phyloP scores from a whole-genome alignment of 495 filamentous ascomycete species.

The Wilcoxina mikolae region DNA sequence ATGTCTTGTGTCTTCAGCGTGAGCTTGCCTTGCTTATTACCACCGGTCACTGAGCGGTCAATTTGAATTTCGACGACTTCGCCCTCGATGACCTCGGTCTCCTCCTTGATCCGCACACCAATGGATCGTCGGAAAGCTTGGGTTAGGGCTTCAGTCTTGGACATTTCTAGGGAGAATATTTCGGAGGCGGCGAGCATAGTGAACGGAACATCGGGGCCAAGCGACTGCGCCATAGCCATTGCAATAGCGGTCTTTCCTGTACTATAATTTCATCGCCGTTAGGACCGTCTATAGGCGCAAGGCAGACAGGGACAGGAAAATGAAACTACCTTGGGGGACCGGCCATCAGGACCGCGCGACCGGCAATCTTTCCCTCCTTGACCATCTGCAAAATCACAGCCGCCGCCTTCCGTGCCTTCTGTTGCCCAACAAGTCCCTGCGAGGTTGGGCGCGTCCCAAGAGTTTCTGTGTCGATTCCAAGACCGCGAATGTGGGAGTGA shows the following conservation, averaged over 20 bases:
- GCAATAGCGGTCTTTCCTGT: slow-evolving; percentile 96
- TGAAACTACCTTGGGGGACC: slow-evolving; percentile 33
- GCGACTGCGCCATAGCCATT: slow-evolving; percentile 82
- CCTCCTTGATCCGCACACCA: slow-evolving; percentile 78
- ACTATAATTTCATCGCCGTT: slow-evolving; percentile 35
- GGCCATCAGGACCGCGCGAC: slow-evolving; percentile 79
- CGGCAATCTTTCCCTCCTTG: slow-evolving; percentile 89
- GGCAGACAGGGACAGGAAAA: too few species aligned
- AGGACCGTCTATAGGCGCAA: neutral
- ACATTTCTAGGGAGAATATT: slow-evolving; percentile 91
- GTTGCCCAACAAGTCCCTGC: slow-evolving; percentile 73
- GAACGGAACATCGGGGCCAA: slow-evolving; percentile 94
- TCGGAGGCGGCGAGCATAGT: slow-evolving; percentile 95
- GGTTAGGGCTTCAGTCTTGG: slow-evolving; percentile 98
- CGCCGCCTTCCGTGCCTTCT: slow-evolving; percentile 78
- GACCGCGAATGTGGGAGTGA: slow-evolving; percentile 91
- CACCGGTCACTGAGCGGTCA: slow-evolving; percentile 89
- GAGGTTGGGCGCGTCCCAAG: slow-evolving; percentile 54
- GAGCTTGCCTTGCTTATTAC: slow-evolving; percentile 96
- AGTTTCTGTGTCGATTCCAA: slow-evolving; percentile 64
- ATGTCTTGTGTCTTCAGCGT: slow-evolving; percentile 99
- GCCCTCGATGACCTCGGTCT: slow-evolving; percentile 97
- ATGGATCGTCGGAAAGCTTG: slow-evolving; percentile 96
- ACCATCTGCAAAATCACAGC: slow-evolving; percentile 92
- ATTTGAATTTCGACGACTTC: slow-evolving; percentile 99